phyloP scores from a whole-genome alignment of 1,284 basidiomycete species.

The Anthracocystis panici-leucophaei region DNA sequence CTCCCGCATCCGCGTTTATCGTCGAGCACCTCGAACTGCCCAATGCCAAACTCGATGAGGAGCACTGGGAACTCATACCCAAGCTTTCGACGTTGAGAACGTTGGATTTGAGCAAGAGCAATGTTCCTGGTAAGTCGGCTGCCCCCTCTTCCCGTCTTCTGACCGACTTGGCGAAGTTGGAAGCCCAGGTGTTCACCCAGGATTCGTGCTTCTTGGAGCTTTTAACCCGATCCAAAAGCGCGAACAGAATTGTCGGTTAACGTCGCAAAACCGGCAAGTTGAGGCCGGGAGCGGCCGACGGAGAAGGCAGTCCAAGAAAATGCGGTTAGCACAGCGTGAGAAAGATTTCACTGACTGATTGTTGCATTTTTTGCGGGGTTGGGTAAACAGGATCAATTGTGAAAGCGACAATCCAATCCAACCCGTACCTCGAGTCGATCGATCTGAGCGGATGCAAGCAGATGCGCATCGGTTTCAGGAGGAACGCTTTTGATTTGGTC shows the following conservation, averaged over 20 bases:
- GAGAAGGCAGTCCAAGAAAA: too few relatives aligned
- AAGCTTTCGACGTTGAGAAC: slow-evolving; percentile 13
- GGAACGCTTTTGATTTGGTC: slow-evolving; percentile 31
- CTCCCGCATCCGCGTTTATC: neutral
- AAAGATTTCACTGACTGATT: neutral
- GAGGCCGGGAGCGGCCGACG: too few relatives aligned
- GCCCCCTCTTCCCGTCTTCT: too few relatives aligned
- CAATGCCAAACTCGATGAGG: slow-evolving; percentile 20
- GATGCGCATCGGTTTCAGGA: slow-evolving; percentile 22
- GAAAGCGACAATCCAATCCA: slow-evolving; percentile 16
- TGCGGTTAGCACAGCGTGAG: too few relatives aligned
- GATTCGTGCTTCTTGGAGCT: too few relatives aligned
- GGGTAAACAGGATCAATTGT: slow-evolving; percentile 19
- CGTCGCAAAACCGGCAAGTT: too few relatives aligned
- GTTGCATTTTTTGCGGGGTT: neutral
- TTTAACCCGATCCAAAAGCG: too few relatives aligned
- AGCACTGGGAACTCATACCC: slow-evolving; percentile 24
- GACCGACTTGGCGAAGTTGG: too few relatives aligned
- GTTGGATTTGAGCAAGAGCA: slow-evolving; percentile 33
- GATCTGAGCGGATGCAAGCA: slow-evolving; percentile 32
- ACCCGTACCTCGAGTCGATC: slow-evolving; percentile 19
- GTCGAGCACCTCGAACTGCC: slow-evolving; percentile 29
- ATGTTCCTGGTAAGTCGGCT: slow-evolving; percentile 17
- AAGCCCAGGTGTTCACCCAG: too few relatives aligned
- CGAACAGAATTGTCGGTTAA: too few relatives aligned